Evolutionary conservation across 352 stramenopile genomes (phyloP).

Genomic region (Pythium sp.): DNA sequence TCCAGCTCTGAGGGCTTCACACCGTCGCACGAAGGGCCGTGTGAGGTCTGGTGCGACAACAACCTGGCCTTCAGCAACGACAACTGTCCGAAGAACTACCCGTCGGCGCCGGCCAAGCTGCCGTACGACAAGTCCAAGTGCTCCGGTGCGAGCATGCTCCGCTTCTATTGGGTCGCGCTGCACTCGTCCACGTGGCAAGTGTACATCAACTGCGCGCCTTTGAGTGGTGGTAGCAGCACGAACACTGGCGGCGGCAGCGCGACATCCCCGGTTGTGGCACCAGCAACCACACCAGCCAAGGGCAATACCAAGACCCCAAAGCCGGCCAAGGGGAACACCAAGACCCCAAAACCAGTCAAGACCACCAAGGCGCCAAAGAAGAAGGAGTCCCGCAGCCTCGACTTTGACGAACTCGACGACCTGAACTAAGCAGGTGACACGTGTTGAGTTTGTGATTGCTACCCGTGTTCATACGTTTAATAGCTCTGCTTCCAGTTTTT

Average conservation of each 20-base stretch:
- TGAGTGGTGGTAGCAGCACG: neutral
- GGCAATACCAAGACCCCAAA: neutral
- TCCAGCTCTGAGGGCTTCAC: slow-evolving; percentile 21
- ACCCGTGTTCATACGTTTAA: no score
- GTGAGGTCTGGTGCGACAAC: neutral
- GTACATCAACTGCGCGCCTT: slow-evolving; percentile 20
- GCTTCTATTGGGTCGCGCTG: slow-evolving; percentile 35
- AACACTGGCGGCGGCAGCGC: neutral
- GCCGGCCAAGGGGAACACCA: neutral
- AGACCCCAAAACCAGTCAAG: neutral
- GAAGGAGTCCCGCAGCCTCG: neutral
- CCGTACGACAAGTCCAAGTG: slow-evolving; percentile 46
- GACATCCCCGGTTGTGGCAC: neutral
- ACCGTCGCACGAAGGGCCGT: slow-evolving; percentile 29
- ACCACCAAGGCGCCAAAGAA: neutral
- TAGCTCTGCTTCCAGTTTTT: no score
- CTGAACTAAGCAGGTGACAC: neutral
- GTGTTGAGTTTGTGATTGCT: no score
- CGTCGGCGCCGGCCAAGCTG: slow-evolving; percentile 28
- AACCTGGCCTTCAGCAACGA: neutral
- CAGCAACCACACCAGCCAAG: neutral
- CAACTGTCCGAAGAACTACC: slow-evolving; percentile 17
- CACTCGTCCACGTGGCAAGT: slow-evolving; percentile 35
- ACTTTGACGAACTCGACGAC: neutral
- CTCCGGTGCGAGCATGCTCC: slow-evolving; percentile 28